Evolutionary conservation across 2,329 filamentous ascomycete species (phyloP), one percentile per base, ranked within the genome.

Genomic region (Claviceps sp.): DNA sequence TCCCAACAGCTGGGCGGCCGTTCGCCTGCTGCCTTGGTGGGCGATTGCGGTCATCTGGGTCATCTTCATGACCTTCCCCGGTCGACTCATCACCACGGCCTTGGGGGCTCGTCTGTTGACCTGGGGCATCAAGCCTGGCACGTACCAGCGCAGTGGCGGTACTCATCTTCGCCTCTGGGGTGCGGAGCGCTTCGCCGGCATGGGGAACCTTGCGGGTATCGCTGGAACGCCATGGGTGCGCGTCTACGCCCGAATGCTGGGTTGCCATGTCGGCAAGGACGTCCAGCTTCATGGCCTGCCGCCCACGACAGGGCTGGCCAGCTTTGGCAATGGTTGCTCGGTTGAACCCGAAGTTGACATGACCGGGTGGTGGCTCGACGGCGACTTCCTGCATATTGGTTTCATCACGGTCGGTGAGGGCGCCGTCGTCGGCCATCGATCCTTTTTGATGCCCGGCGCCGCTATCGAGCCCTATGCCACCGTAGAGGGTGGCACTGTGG

Each of bases 321-420:
- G 45, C 49, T 58, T 59, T 44, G 57, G 57, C 14, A 51, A 53
- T 8, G 54, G 52, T 11, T 56, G 56, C 14, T 54, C 55, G 4
- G 36, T 59, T 1, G 57, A 59, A 48, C 55, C 57, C 7, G 57
- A 59, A 23, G 56, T 51, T n/a, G 57, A 59, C 38, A 43, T 53
- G 14, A 50, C 53, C 4, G 57, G 57, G 5, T 59, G 55, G 56
- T 59, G 57, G 57, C 52, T 59, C 45, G 57, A 59, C 17, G 57
- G 57, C n/a, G 56, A 58, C 29, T 38, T 45, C n/a, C 45, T 59
- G 36, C 57, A 57, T 34, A 52, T 59, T 14, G 57, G 57, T 2
- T 40, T 46, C 29, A 20, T 58, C 23, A 51, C 51, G 9, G 51
- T 59, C 6, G 55, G 57, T 1, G 53, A 54, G 38, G 54, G 57